Conservation (phyloP, 2,329 filamentous ascomycete species). For the Lizonia empirigonia region DNA sequence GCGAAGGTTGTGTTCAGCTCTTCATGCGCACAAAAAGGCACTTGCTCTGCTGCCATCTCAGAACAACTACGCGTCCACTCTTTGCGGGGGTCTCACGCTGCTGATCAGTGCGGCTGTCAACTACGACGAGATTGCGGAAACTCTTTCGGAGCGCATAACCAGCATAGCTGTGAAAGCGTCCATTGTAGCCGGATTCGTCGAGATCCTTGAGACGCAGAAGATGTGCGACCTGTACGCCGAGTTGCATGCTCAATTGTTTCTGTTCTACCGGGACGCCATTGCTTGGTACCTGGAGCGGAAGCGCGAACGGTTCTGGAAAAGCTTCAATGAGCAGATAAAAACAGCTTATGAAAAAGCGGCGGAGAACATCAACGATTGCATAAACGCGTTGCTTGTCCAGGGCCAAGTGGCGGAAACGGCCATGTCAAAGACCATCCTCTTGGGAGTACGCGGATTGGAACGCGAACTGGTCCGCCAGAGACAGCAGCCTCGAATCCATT, state of each 20-base stretch:
- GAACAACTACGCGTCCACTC: conserved; percentile 13
- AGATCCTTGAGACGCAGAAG: neutral
- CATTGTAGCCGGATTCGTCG: neutral
- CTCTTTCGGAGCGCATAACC: conserved; percentile 4
- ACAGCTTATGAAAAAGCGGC: neutral
- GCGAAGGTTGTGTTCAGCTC: neutral
- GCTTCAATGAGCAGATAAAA: neutral
- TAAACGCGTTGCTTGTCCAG: neutral
- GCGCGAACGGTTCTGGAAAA: neutral
- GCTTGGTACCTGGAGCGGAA: neutral
- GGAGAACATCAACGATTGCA: neutral
- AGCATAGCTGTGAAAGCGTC: conserved; percentile 13
- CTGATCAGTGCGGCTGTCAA: conserved; percentile 13
- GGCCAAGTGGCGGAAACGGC: neutral
- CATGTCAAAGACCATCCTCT: too few relatives aligned
- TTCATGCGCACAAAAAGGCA: neutral
- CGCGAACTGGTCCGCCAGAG: too few relatives aligned
- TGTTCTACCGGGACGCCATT: conserved; percentile 1
- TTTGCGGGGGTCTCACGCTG: conserved; percentile 11
- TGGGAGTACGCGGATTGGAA: too few relatives aligned
- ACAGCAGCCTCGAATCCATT: too few relatives aligned
- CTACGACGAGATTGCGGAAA: conserved; percentile 16
- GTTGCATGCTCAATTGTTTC: neutral
- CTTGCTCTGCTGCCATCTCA: conserved; percentile 9
- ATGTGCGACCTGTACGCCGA: neutral